Conservation (phyloP, 2,329 filamentous ascomycete genomes). For the Cercospora brassicicola region DNA sequence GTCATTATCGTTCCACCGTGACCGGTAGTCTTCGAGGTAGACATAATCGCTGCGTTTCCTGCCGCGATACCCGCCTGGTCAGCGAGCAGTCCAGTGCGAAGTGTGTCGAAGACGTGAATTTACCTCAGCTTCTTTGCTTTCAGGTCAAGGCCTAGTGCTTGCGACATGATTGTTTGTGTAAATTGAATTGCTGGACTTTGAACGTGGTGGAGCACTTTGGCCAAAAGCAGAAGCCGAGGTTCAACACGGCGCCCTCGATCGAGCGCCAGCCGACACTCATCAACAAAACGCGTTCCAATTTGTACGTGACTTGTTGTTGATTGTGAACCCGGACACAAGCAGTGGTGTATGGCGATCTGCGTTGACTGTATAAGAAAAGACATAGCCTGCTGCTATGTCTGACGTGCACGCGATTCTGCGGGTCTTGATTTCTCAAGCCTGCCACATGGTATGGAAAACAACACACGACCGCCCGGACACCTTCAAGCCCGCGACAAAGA, state of each 20-base stretch:
- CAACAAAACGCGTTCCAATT: not conserved
- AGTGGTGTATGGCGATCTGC: not conserved
- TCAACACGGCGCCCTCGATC: not conserved
- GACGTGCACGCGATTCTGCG: not conserved
- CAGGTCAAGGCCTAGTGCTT: conserved; percentile 47
- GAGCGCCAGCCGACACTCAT: not conserved
- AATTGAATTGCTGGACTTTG: not conserved
- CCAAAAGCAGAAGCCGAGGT: conserved; percentile 5
- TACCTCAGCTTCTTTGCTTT: conserved; percentile 26
- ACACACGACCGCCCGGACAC: not conserved
- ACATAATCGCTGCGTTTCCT: conserved; percentile 68
- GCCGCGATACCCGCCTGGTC: not conserved
- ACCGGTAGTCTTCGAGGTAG: conserved; percentile 78
- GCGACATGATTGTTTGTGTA: conserved; percentile 30
- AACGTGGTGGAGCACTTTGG: not conserved
- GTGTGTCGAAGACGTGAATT: too few species aligned
- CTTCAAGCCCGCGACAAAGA: not conserved
- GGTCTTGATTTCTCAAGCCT: not conserved
- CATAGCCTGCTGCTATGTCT: not conserved
- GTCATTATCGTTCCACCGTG: conserved; percentile 90
- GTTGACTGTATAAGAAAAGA: not conserved
- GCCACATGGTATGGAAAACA: not conserved
- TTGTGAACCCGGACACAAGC: not conserved
- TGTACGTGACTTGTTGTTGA: not conserved
- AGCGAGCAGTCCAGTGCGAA: not conserved